Base-by-base conservation (phyloP, 192 early-diverging fungal genomes). In the Entomortierella chlamydospora region DNA sequence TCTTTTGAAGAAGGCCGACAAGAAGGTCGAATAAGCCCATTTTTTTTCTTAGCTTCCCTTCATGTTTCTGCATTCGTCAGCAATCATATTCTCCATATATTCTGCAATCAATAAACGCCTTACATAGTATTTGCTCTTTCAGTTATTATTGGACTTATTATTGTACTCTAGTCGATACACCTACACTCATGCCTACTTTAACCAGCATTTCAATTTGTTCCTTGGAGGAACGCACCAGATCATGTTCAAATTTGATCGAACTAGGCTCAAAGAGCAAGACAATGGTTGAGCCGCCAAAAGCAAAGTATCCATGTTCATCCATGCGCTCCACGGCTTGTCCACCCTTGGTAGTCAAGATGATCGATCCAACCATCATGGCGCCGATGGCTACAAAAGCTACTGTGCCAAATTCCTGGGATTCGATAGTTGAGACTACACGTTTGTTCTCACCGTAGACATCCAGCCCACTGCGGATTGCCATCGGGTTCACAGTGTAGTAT, bases 301-400 rank as follows among this genome's bases (percentile, higher is more conserved):
- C 87, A 72, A 95, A 95, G 66, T 92, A 93, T 37, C 94, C 94
- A 50, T 90, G 85, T 72, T 95, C 94, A 67, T 95, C 94, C 73
- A 78, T 85, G 45, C 94, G 68, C 61, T 85, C 77, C 4, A 90
- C 83, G 2, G 70, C 25, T 31, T 74, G 58, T n/a, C 57, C 66
- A 17, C 22, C 66, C 34, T 86, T 33, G 12, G 82, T 84, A 1
- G 93, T 94, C 30, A 91, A 53, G 10, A 89, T 69, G 45, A 93
- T 93, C 13, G 90, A 91, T 15, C 94, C 94, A 4, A 95, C 93
- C 90, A 95, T 88, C 92, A 95, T 94, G 26, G 93, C 93, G 17
- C 94, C 94, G 61, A 95, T 89, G 56, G 84, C 80, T 0, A 92
- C 87, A 82, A 86, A 86, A 0, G 92, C 90, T 3, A 95, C 88